Percentiles rank a stretch among this genome's conserved stretches.
These are phyloP conservation scores for Eucalyptus microcorys DNA, from an alignment of 345 rosid genomes.

Conservation along the genomic window DNA sequence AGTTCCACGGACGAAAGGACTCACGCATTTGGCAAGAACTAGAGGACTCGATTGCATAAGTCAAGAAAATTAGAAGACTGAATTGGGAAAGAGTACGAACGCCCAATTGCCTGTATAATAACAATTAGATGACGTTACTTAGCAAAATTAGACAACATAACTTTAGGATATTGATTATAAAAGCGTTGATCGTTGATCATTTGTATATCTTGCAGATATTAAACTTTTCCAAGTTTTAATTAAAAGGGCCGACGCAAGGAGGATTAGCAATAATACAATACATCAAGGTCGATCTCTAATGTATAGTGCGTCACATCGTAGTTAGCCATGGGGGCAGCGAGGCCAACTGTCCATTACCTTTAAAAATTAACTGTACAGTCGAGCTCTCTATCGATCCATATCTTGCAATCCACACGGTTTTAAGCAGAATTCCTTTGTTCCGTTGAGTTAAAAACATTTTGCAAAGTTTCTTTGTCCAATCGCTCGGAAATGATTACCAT, in stretches of 20 bases:
- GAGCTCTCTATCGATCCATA: not conserved
- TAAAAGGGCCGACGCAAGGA: not conserved
- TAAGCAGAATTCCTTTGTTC: not conserved
- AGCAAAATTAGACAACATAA: not conserved
- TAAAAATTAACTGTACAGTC: accelerated
- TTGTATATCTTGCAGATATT: not conserved
- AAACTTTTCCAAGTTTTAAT: not conserved
- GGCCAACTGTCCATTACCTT: not conserved
- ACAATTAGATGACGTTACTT: not conserved
- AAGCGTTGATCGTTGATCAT: not conserved
- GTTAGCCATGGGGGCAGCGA: accelerated
- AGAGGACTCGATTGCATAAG: not conserved
- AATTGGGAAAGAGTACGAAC: not conserved
- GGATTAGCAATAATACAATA: not conserved
- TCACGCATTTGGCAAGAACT: not conserved
- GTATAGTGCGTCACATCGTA: not conserved
- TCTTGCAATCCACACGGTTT: not conserved
- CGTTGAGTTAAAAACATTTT: accelerated
- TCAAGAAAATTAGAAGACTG: not conserved
- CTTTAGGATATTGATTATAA: not conserved
- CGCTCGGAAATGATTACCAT: accelerated
- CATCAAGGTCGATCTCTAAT: not conserved
- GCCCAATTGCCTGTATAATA: not conserved
- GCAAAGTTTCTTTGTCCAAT: accelerated
- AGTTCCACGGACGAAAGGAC: not conserved